Evolutionary conservation across 1,284 basidiomycete genomes (phyloP), one percentile per base, ranked within the genome.

Genomic region (Retiboletus flavoniger): DNA sequence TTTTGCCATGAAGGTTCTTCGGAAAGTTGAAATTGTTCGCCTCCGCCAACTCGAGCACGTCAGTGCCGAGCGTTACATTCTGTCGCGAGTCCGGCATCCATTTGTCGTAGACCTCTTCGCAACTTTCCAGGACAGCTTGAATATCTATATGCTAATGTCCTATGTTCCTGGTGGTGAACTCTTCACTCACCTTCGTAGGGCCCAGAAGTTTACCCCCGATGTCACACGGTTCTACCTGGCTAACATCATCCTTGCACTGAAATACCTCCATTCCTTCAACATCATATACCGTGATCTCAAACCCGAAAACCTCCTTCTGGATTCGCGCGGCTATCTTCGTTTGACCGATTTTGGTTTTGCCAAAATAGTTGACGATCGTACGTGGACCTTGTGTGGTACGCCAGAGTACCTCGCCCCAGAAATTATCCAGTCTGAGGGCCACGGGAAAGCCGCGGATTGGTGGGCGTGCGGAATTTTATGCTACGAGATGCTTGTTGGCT

Each of bases 241-340:
- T 35, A 97, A 95, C 57, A 97, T 99, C 61, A 89, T 96, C 48
- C 83, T 99, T 50, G 96, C 95, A 9, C 82, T 99, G 59, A 93
- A 93, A 77, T 98, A 98, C 69, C 81, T 99, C 8, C 97, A 99
- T 72, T 95, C 93, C 7, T 92, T 96, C 75, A 95, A 98, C 75
- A 97, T 99, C 74, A 94, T 99, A 68, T 99, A 99, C 75, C 93
- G 96, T 41, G 96, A 99, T 74, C 82, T 99, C 56, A 99, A 99
- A 74, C 96, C 96, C 8, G 96, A 98, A 73, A 99, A 99, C 70
- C 85, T 99, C 49, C 84, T 99, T 32, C 80, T 99, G 45, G 93
- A 95, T 61, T 91, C 95, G 3, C 91, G 95, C 53, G 96, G 96
- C 1, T 98, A 99, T 72, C 85, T 99, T 64, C 95, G 95, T 56